Evolutionary conservation across 805 yeast species (phyloP).

Genomic region (Saccharomycodes ludwigii): DNA sequence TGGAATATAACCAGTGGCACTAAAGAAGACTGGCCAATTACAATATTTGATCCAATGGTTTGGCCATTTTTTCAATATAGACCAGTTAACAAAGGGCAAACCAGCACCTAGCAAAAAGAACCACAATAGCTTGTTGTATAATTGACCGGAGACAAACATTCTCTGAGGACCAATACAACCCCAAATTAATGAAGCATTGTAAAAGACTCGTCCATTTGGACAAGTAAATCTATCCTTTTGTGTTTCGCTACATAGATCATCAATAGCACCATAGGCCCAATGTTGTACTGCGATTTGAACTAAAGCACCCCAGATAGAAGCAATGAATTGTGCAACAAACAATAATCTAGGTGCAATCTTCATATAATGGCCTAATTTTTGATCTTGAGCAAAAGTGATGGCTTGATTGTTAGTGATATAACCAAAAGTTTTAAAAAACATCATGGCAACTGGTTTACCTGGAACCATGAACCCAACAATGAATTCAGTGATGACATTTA

Average conservation of each 20-base stretch:
- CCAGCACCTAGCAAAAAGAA: conserved; percentile 48
- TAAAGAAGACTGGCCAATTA: conserved; percentile 54
- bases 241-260: conserved; percentile 29
- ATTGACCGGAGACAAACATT: conserved; percentile 35
- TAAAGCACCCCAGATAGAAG: conserved; percentile 33
- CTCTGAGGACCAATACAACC: conserved; percentile 52
- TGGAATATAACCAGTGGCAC: conserved; percentile 42
- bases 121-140: conserved; percentile 43
- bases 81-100: conserved; percentile 30
- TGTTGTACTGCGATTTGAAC: conserved; percentile 31
- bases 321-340: conserved; percentile 37
- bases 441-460: conserved; percentile 47
- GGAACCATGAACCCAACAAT: conserved; percentile 56
- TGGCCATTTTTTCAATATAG: conserved; percentile 26
- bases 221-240: conserved; percentile 38
- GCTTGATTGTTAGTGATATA: conserved; percentile 44
- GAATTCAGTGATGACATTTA: conserved; percentile 52
- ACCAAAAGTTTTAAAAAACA: conserved; percentile 50
- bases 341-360: conserved; percentile 51
- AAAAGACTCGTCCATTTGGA: conserved; percentile 33
- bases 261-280: conserved; percentile 28
- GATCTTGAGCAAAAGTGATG: conserved; percentile 38
- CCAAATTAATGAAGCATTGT: conserved; percentile 49
- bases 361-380: conserved; percentile 54
- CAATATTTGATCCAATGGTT: conserved; percentile 30